Percentiles rank a stretch among this genome's conserved stretches.
Evolutionary conservation across 2,329 filamentous ascomycete species (phyloP).

Genomic region (Ophiocordyceps polyrhachis-furcata): DNA sequence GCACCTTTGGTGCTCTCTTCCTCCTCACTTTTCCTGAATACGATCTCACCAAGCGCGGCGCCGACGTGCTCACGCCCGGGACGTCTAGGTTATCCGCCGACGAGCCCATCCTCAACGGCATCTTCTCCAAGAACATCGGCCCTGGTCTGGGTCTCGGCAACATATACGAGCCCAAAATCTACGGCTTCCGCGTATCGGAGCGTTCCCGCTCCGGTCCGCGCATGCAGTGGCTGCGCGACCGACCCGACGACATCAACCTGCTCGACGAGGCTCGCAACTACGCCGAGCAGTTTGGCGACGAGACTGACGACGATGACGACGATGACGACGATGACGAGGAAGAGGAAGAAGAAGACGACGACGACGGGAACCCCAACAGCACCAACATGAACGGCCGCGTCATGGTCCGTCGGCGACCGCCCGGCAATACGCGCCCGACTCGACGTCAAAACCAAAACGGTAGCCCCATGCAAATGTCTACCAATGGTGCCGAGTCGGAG

Average conservation of each 20-base stretch:
- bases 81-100: slow-evolving; percentile 18
- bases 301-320: slow-evolving; percentile 44
- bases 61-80: slow-evolving; percentile 30
- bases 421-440: slow-evolving; percentile 21
- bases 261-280: slow-evolving; percentile 58
- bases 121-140: slow-evolving; percentile 71
- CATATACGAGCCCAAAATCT: slow-evolving; percentile 91
- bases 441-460: slow-evolving; percentile 30
- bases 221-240: slow-evolving; percentile 90
- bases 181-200: slow-evolving; percentile 89
- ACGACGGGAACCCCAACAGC: slow-evolving; percentile 11
- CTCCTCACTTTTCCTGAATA: slow-evolving; percentile 97
- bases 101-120: slow-evolving; percentile 57
- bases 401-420: slow-evolving; percentile 23
- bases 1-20: slow-evolving; percentile 91
- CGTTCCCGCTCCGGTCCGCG: slow-evolving; percentile 74
- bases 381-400: slow-evolving; percentile 25
- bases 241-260: slow-evolving; percentile 61
- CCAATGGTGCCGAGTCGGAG: slow-evolving; percentile 38
- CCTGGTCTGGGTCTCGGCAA: slow-evolving; percentile 66
- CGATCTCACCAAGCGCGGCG: slow-evolving; percentile 58
- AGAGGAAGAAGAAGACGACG: neutral
- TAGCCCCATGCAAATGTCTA: slow-evolving; percentile 36
- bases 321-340: slow-evolving; percentile 10
- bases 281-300: slow-evolving; percentile 28